These are phyloP conservation scores for Aspergillus homomorphus DNA, from an alignment of 495 filamentous ascomycete genomes.

Conservation along the genomic window DNA sequence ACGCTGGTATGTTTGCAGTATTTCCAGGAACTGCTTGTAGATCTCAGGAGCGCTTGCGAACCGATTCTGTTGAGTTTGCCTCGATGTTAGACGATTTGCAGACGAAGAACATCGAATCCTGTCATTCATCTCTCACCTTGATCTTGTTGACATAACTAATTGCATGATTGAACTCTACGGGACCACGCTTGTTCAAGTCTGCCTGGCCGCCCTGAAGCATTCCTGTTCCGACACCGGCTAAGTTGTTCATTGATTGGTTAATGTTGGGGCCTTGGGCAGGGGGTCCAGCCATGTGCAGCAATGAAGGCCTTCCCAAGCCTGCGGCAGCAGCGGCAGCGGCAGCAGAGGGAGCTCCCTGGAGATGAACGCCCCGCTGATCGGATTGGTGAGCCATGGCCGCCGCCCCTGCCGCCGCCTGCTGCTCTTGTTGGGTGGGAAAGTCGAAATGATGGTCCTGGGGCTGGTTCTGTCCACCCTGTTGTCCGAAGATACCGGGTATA, in stretches of 20 bases:
- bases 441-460: conserved; percentile 43
- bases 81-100: neutral
- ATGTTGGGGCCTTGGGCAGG: conserved; percentile 46
- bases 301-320: conserved; percentile 41
- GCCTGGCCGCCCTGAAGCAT: conserved; percentile 53
- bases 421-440: conserved; percentile 46
- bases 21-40: conserved; percentile 99
- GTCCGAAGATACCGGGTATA: conserved; percentile 40
- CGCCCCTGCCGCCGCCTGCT: conserved; percentile 45
- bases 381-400: conserved; percentile 64
- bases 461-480: conserved; percentile 37
- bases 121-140: conserved; percentile 59
- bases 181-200: conserved; percentile 79
- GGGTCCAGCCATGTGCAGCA: conserved; percentile 45
- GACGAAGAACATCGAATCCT: neutral
- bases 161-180: conserved; percentile 98
- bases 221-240: conserved; percentile 44
- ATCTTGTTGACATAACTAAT: conserved; percentile 99
- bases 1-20: conserved; percentile 96
- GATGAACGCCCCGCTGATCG: conserved; percentile 77
- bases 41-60: conserved; percentile 94
- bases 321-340: conserved; percentile 55
- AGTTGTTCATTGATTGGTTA: conserved; percentile 45
- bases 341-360: conserved; percentile 72
- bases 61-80: conserved; percentile 64